These are phyloP conservation scores for Nemania sp. DNA, from an alignment of 2,329 filamentous ascomycete species.

Conservation along the genomic window DNA sequence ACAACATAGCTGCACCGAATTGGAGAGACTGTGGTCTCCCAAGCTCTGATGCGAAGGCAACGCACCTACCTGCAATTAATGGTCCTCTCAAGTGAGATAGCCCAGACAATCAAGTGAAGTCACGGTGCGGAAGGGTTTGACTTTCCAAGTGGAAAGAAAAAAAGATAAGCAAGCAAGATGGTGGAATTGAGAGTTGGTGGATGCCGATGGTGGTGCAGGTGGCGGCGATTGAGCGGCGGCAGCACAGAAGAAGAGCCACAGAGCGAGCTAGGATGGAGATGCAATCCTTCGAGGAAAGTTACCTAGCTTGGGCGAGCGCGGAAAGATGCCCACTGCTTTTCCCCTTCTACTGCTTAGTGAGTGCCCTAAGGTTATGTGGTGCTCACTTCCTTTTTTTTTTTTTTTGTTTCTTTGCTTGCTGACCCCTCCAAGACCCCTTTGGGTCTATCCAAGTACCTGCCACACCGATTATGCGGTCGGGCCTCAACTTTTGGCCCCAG, in stretches of 20 bases:
- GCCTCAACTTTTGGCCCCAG: conserved; percentile 26
- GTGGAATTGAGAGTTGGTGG: conserved; percentile 16
- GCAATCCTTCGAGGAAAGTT: conserved; percentile 19
- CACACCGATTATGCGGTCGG: conserved; percentile 17
- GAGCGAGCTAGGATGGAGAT: conserved; percentile 18
- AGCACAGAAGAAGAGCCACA: conserved; percentile 11
- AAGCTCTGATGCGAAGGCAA: too few relatives aligned
- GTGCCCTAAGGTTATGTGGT: too few relatives aligned
- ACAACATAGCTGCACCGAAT: background rate
- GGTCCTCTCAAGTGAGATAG: conserved; percentile 29
- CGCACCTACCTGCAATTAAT: conserved; percentile 21
- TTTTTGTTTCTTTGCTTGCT: conserved; percentile 15
- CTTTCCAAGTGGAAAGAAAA: conserved; percentile 25
- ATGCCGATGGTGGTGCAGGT: conserved; percentile 11
- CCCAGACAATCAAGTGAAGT: conserved; percentile 19
- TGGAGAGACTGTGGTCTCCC: conserved; percentile 5
- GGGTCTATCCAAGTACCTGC: conserved; percentile 12
- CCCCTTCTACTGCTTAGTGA: conserved; percentile 1
- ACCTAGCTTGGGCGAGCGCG: conserved; percentile 13
- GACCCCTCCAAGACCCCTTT: conserved; percentile 18
- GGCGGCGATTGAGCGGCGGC: conserved; percentile 14
- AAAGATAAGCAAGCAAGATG: conserved; percentile 15
- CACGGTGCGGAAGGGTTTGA: conserved; percentile 26
- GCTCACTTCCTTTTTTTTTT: conserved; percentile 12
- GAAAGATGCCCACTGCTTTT: conserved; percentile 11